Conservation (phyloP, 2,329 filamentous ascomycete species). For the Leptographium radiaticola region DNA sequence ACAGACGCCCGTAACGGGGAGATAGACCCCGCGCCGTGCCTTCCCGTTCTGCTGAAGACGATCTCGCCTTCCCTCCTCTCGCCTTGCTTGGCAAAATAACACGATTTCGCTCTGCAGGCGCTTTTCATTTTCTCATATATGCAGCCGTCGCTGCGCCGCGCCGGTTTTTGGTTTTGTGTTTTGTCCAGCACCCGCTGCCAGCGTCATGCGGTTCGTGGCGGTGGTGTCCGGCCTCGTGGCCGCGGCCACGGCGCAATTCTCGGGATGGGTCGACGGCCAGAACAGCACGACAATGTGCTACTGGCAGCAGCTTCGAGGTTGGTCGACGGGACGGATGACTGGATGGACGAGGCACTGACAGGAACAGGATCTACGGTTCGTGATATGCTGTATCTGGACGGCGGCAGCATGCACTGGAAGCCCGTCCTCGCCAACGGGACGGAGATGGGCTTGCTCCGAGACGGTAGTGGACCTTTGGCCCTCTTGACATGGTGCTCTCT, state of each 20-base stretch:
- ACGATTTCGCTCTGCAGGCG: not conserved
- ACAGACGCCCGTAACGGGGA: no score
- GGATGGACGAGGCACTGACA: not conserved
- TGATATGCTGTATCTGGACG: conserved; percentile 54
- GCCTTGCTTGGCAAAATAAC: not conserved
- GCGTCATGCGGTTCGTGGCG: not conserved
- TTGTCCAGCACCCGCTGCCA: not conserved
- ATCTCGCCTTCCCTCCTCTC: not conserved
- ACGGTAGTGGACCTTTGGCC: conserved; percentile 26
- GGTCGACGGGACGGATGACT: not conserved
- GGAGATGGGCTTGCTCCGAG: conserved; percentile 10
- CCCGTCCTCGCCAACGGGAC: conserved; percentile 33
- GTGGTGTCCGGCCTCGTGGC: conserved; percentile 15
- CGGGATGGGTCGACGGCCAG: conserved; percentile 36
- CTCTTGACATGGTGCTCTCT: not conserved
- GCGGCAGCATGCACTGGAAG: conserved; percentile 42
- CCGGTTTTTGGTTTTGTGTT: not conserved
- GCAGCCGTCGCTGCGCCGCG: no score
- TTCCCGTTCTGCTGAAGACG: not conserved
- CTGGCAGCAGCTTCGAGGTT: conserved; percentile 37
- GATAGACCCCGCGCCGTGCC: not conserved
- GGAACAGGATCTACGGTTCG: conserved; percentile 39
- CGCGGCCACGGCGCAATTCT: conserved; percentile 26
- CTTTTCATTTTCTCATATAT: not conserved
- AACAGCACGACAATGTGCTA: conserved; percentile 45